Evolutionary conservation across 2,329 filamentous ascomycete species (phyloP).

Genomic region (Beauveria asiatica): DNA sequence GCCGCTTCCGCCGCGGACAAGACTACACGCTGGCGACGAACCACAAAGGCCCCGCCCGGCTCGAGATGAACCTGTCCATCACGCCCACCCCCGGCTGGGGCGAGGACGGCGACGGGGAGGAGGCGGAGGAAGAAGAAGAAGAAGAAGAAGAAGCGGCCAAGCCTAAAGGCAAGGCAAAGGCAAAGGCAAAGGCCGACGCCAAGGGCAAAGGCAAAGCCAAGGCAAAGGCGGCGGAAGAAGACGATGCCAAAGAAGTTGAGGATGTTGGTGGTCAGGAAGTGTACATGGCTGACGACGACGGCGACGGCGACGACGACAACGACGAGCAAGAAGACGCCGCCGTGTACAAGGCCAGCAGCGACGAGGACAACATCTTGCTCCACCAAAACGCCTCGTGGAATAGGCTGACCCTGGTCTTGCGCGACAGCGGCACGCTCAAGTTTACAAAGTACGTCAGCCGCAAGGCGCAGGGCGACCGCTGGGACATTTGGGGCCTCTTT

Average conservation of each 20-base stretch:
- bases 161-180: conserved; percentile 20
- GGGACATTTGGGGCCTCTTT: conserved; percentile 78
- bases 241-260: conserved; percentile 28
- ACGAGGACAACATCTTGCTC: conserved; percentile 64
- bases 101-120: conserved; percentile 48
- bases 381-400: conserved; percentile 70
- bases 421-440: conserved; percentile 76
- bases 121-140: conserved; percentile 33
- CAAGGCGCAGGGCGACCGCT: conserved; percentile 77
- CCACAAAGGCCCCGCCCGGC: conserved; percentile 65
- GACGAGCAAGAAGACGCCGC: conserved; percentile 74
- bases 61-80: conserved; percentile 81
- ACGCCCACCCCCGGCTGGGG: conserved; percentile 85
- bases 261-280: conserved; percentile 74
- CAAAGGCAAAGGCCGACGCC: conserved; percentile 22
- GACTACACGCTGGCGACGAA: conserved; percentile 93
- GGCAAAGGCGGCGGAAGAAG: conserved; percentile 22
- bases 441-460: conserved; percentile 95
- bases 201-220: conserved; percentile 27
- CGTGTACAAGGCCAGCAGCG: conserved; percentile 71
- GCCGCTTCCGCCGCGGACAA: conserved; percentile 75
- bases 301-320: conserved; percentile 73
- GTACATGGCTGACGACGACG: conserved; percentile 88
- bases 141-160: conserved; percentile 22
- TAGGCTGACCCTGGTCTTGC: conserved; percentile 78